Percentiles rank a stretch among this genome's conserved stretches.
Evolutionary conservation across 2,329 filamentous ascomycete species (phyloP).

Genomic region (Dryadomyces quercivorus): DNA sequence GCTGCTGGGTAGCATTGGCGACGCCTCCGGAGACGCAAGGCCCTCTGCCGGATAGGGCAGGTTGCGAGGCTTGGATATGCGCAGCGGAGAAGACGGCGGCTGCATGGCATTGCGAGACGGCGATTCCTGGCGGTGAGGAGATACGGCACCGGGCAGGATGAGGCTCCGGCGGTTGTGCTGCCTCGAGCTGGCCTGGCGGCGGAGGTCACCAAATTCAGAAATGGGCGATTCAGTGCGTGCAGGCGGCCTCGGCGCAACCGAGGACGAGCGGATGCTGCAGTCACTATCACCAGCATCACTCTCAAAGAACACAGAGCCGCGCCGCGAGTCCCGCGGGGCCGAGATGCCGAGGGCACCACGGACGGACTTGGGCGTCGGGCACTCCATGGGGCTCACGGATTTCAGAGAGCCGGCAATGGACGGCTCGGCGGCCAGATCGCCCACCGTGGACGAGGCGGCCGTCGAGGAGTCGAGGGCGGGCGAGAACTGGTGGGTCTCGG

Average conservation of each 20-base stretch:
- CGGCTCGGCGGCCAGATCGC: conserved; percentile 40
- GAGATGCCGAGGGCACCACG: conserved; percentile 46
- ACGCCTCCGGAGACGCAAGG: conserved; percentile 74
- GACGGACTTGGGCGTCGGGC: conserved; percentile 80
- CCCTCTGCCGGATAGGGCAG: conserved; percentile 46
- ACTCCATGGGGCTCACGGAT: conserved; percentile 83
- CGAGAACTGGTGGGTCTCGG: conserved; percentile 31
- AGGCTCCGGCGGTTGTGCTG: conserved; percentile 81
- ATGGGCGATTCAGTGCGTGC: conserved; percentile 79
- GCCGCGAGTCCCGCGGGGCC: conserved; percentile 52
- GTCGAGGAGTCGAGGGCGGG: conserved; percentile 49
- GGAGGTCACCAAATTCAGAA: conserved; percentile 68
- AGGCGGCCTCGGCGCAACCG: conserved; percentile 53
- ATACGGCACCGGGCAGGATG: conserved; percentile 65
- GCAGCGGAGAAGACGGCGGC: conserved; percentile 72
- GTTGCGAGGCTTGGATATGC: conserved; percentile 69
- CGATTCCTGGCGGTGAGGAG: conserved; percentile 77
- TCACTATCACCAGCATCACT: conserved; percentile 81
- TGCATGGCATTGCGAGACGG: conserved; percentile 53
- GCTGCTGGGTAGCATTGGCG: conserved; percentile 70
- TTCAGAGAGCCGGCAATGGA: conserved; percentile 46
- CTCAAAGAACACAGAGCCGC: conserved; percentile 68
- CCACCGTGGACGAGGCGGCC: neutral
- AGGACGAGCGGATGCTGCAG: conserved; percentile 72
- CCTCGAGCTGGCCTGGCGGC: conserved; percentile 63